Percentiles rank a stretch among this genome's conserved stretches.
Evolutionary conservation across 2,329 filamentous ascomycete genomes (phyloP).

Genomic region (Ceratocystis albifundus): DNA sequence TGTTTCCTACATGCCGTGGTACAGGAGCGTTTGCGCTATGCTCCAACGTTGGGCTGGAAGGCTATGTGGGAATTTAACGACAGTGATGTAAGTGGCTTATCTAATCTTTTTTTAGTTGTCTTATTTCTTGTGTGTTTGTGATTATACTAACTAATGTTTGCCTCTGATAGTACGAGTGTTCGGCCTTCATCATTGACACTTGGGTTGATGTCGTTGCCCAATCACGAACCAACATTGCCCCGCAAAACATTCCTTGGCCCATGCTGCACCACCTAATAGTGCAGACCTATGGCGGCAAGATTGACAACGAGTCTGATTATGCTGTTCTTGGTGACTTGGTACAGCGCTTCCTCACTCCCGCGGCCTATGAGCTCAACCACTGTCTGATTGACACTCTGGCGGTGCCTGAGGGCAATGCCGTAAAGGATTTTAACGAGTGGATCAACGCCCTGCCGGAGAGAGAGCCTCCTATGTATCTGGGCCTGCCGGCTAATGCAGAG

Average conservation of each 20-base stretch:
- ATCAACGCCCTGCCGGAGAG: constrained; percentile 85
- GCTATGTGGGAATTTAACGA: constrained; percentile 99
- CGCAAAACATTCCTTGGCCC: constrained; percentile 89
- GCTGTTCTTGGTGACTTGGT: constrained; percentile 61
- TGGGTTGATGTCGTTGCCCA: constrained; percentile 79
- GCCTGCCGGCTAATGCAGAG: constrained; percentile 89
- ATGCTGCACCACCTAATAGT: constrained; percentile 83
- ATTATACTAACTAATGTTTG: background rate
- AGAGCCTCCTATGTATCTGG: constrained; percentile 90
- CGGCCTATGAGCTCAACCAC: constrained; percentile 86
- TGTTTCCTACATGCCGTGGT: constrained; percentile 93
- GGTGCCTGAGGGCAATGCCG: constrained; percentile 67
- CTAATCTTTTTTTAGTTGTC: background rate
- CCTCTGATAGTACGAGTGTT: constrained; percentile 70
- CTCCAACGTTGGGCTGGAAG: constrained; percentile 90
- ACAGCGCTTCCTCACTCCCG: constrained; percentile 64
- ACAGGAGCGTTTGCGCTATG: constrained; percentile 88
- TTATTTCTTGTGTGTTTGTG: background rate
- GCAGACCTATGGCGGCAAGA: constrained; percentile 96
- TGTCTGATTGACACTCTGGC: constrained; percentile 68
- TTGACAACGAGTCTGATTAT: constrained; percentile 84
- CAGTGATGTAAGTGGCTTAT: constrained; percentile 67
- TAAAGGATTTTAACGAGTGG: constrained; percentile 83
- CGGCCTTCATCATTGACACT: constrained; percentile 84
- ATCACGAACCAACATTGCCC: constrained; percentile 83